Percentiles rank a stretch among this genome's conserved stretches.
Conservation (phyloP, 768 basidiomycete genomes). For the Trametes maxima region DNA sequence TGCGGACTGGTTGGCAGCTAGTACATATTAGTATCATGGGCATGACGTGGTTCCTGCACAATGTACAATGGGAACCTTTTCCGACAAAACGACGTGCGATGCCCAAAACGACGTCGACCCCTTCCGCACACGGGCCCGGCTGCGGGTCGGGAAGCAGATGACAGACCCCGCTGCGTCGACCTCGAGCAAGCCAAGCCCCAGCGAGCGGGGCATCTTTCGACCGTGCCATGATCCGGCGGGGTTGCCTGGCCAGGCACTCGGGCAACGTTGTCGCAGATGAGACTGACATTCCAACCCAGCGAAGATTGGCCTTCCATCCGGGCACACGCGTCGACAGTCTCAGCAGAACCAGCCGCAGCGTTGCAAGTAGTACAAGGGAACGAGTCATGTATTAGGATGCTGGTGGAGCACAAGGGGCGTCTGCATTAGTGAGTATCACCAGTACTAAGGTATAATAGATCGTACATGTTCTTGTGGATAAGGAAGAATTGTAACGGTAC, state of each 20-base stretch:
- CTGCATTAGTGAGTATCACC: slow-evolving; percentile 26
- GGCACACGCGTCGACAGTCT: not conserved
- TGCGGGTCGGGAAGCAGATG: too few relatives aligned
- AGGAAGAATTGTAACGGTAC: slow-evolving; percentile 17
- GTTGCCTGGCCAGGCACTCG: slow-evolving; percentile 8
- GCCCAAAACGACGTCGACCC: not conserved
- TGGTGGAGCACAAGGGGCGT: slow-evolving; percentile 20
- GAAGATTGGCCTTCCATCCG: slow-evolving; percentile 8
- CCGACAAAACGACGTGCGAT: not conserved
- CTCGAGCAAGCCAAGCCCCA: not conserved
- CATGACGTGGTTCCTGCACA: not conserved
- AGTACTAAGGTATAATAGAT: slow-evolving; percentile 30
- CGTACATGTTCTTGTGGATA: slow-evolving; percentile 27
- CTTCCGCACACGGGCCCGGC: slow-evolving; percentile 7
- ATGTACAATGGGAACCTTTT: not conserved
- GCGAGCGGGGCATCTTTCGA: not conserved
- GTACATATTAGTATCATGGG: too few relatives aligned
- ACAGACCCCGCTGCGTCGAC: too few relatives aligned
- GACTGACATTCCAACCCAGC: slow-evolving; percentile 20
- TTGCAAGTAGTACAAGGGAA: slow-evolving; percentile 5
- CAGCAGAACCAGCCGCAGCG: too few relatives aligned
- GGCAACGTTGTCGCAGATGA: slow-evolving; percentile 3
- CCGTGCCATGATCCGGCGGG: slow-evolving; percentile 10
- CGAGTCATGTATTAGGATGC: slow-evolving; percentile 25
- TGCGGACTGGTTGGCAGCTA: too few relatives aligned